Conservation (phyloP, 371 early-diverging fungal genomes). For the Mucor saturninus region DNA sequence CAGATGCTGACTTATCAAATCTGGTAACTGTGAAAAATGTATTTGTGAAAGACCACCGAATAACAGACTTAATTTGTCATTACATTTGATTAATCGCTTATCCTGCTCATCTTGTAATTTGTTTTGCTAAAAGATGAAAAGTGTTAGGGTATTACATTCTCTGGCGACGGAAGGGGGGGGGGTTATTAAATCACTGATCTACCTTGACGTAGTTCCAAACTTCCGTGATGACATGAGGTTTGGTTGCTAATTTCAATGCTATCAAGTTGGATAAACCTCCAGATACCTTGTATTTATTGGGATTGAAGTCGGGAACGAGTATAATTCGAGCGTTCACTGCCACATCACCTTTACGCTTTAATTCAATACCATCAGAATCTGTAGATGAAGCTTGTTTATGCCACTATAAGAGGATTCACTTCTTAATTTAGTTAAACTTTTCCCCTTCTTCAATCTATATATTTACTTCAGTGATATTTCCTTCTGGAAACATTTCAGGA, state of each 20-base stretch:
- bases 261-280: constrained; percentile 69
- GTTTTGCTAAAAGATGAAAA: constrained; percentile 48
- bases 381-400: constrained; percentile 55
- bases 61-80: constrained; percentile 51
- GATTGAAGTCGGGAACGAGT: constrained; percentile 76
- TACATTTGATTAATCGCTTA: constrained; percentile 70
- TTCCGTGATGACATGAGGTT: constrained; percentile 75
- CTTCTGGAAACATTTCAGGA: constrained; percentile 69
- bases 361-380: constrained; percentile 91
- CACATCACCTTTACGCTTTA: constrained; percentile 86
- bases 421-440: too few species aligned
- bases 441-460: too few species aligned
- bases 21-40: constrained; percentile 80
- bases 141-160: background rate
- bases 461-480: constrained; percentile 73
- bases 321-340: constrained; percentile 82
- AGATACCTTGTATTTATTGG: constrained; percentile 81
- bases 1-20: constrained; percentile 75
- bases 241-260: constrained; percentile 74
- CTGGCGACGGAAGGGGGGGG: too few species aligned
- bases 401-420: constrained; percentile 57
- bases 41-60: constrained; percentile 44
- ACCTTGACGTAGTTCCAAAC: constrained; percentile 96
- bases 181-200: background rate
- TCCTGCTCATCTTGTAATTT: constrained; percentile 83